A percentile compares a stretch with the other conserved stretches of the same genome.
Conservation (phyloP, 2,329 filamentous ascomycete genomes). For the Whalleya microplaca region DNA sequence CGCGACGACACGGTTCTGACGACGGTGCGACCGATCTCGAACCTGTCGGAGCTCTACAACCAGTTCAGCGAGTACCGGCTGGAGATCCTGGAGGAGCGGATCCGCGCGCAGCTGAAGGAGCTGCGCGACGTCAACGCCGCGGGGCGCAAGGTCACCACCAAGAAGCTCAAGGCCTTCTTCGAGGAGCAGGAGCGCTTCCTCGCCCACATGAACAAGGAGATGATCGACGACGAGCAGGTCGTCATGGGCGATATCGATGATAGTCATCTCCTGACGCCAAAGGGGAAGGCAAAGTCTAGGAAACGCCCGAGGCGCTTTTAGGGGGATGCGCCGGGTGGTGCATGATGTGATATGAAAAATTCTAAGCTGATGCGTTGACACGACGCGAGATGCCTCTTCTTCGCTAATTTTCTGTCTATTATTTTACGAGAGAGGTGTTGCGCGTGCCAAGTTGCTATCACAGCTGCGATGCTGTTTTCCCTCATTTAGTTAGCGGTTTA, state of each 20-base stretch:
- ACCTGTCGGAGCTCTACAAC: slow-evolving; percentile 61
- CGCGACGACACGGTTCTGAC: slow-evolving; percentile 65
- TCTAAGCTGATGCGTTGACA: too few relatives aligned
- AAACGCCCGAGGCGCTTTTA: slow-evolving; percentile 24
- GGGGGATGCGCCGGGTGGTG: background rate
- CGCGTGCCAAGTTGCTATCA: background rate
- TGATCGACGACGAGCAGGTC: slow-evolving; percentile 37
- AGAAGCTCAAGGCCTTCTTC: slow-evolving; percentile 38
- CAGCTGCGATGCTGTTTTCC: slow-evolving; percentile 1
- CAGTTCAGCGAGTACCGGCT: slow-evolving; percentile 66
- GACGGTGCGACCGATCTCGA: slow-evolving; percentile 61
- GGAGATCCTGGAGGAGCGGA: slow-evolving; percentile 63
- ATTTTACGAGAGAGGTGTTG: background rate
- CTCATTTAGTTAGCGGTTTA: slow-evolving; percentile 14
- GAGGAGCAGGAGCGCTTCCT: slow-evolving; percentile 40
- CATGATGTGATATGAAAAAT: too few relatives aligned
- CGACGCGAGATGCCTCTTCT: background rate
- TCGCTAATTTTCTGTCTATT: background rate
- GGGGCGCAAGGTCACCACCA: slow-evolving; percentile 33
- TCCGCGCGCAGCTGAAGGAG: slow-evolving; percentile 49
- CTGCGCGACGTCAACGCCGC: slow-evolving; percentile 41
- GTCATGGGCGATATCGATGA: slow-evolving; percentile 30
- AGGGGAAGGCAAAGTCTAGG: slow-evolving; percentile 13
- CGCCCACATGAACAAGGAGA: slow-evolving; percentile 39
- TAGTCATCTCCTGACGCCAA: slow-evolving; percentile 22